Conservation (phyloP, 129 eudicot species). For the Pittosporum tobira region DNA sequence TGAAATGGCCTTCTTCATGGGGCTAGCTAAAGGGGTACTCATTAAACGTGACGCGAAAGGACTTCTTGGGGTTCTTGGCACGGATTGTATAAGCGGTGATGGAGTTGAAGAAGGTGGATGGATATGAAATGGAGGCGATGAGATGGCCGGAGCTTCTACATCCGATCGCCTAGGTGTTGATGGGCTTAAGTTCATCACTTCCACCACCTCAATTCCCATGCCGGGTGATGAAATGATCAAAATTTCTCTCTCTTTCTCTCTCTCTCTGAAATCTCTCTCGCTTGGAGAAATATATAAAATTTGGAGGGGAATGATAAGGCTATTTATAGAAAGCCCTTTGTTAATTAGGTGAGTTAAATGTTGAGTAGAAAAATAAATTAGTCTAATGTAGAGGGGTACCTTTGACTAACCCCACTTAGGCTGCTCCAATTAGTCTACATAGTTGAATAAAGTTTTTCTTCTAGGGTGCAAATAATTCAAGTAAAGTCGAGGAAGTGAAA, state of each 20-base stretch:
- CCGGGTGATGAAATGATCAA: neutral
- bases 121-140: constrained; percentile 10
- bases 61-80: constrained; percentile 37
- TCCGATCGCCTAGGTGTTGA: neutral
- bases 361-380: too few species aligned
- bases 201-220: neutral
- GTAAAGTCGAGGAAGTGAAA: neutral
- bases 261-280: neutral
- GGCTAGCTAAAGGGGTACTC: constrained; percentile 66
- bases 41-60: constrained; percentile 33
- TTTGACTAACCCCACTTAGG: constrained; percentile 8
- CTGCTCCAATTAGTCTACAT: neutral
- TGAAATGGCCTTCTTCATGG: constrained; percentile 47
- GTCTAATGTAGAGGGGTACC: too few species aligned
- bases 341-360: neutral
- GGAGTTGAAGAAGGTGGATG: constrained; percentile 19
- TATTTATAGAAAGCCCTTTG: neutral
- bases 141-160: neutral
- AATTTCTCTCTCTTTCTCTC: neutral
- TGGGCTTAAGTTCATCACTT: constrained; percentile 1
- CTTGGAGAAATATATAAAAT: neutral
- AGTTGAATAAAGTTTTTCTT: neutral
- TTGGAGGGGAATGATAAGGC: neutral
- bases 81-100: constrained; percentile 22
- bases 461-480: neutral